Conservation (phyloP, 1,139 yeast species). For the Protomyces inundatus region DNA sequence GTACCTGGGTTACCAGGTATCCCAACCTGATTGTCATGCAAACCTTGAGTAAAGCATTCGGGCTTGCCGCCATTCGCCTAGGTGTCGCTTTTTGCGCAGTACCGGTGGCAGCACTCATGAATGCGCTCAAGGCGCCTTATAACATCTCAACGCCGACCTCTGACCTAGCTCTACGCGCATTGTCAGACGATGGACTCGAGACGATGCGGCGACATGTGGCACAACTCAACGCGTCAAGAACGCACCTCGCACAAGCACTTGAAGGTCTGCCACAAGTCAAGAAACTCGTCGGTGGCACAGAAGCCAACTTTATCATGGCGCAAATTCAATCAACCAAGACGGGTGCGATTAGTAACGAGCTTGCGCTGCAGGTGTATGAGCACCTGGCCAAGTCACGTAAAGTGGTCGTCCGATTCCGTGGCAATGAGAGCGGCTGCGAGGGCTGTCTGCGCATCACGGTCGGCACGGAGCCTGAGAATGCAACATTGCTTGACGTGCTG, state of each 20-base stretch:
- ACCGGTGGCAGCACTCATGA: conserved; percentile 60
- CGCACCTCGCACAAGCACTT: conserved; percentile 51
- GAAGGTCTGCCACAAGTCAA: conserved; percentile 59
- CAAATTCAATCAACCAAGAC: conserved; percentile 56
- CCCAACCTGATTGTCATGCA: conserved; percentile 85
- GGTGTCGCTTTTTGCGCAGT: conserved; percentile 70
- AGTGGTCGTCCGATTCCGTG: conserved; percentile 87
- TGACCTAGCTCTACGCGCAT: conserved; percentile 67
- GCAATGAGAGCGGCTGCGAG: conserved; percentile 77
- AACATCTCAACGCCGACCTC: conserved; percentile 83
- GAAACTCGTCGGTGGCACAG: conserved; percentile 74
- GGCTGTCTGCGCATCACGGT: conserved; percentile 84
- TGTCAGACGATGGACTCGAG: conserved; percentile 53
- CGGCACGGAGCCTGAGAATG: conserved; percentile 76
- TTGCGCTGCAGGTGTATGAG: conserved; percentile 63
- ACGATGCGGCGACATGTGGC: conserved; percentile 55
- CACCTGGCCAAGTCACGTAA: conserved; percentile 63
- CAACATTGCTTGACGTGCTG: conserved; percentile 44
- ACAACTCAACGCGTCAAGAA: conserved; percentile 53
- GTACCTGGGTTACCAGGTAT: conserved; percentile 75
- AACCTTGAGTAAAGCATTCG: conserved; percentile 89
- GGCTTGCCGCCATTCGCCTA: conserved; percentile 89
- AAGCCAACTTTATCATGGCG: conserved; percentile 75
- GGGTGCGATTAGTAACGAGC: conserved; percentile 61
- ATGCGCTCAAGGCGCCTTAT: conserved; percentile 92